Evolutionary conservation across 768 basidiomycete species (phyloP), one percentile per base, ranked within the genome.

Genomic region (Tephrocybe sp.): DNA sequence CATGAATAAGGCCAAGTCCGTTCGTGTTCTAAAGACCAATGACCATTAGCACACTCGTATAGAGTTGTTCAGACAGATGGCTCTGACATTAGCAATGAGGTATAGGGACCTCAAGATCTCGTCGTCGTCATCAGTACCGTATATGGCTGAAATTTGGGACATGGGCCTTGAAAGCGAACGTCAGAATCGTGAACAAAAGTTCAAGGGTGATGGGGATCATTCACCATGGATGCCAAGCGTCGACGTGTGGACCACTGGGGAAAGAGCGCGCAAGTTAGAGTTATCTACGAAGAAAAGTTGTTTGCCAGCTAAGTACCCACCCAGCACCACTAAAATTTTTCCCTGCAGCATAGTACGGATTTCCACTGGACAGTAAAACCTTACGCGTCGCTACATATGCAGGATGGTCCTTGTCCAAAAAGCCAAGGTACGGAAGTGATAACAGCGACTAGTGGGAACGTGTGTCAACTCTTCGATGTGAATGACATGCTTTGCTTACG

Each of bases 371-470:
- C 46, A 89, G 65, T 7, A 89, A 65, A 26, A 81, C 52, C 51
- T 83, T 74, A 17, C 80, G 77, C 0, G 89, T 90, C n/a, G 78
- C 77, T 30, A 80, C 64, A 62, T 89, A 90, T 0, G 77, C 71
- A 7, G 79, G 70, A 57, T 89, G 57, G 19, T 65, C 62, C 59
- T 73, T 86, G 36, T 84, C 74, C 49, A 91, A 68, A 68, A 90
- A 90, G 1, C 87, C 87, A 20, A 91, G 77, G 62, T 91, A 91
- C 10, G 88, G 88, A 31, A 91, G 73, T 0, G 88, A 85, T 19
- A 91, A 67, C n/a, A 90, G 70, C 0, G 87, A 87, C 87, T 89
- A 55, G 17, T 31, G 39, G 34, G 45, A 17, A 31, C 36, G 23
- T 55, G 40, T 14, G 17, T 16, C 32, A 3, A 33, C 8, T 17